A percentile compares a stretch with the other conserved stretches of the same genome.
phyloP scores from a whole-genome alignment of 257 asterid genomes.

The Solanum lycopersicoides region DNA sequence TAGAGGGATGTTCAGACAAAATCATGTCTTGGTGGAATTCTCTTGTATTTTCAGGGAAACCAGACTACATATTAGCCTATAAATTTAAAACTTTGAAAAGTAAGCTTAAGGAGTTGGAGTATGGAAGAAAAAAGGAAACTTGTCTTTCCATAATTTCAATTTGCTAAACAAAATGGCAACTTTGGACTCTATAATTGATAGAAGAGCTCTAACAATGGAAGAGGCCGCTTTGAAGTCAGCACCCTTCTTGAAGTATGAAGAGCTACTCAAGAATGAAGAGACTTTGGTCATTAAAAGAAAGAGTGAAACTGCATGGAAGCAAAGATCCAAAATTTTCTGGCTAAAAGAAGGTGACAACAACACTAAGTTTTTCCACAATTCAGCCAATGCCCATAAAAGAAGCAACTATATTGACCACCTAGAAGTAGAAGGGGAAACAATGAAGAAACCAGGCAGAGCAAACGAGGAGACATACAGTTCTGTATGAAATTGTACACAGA shows the following conservation, averaged over 20 bases:
- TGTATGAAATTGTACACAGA: background rate
- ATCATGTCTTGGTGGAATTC: background rate
- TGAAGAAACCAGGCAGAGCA: background rate
- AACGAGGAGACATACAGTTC: background rate
- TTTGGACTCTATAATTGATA: background rate
- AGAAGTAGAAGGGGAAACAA: background rate
- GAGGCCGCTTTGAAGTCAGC: background rate
- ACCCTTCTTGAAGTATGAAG: background rate
- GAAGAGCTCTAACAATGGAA: background rate
- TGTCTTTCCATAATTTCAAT: background rate
- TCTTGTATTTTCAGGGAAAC: background rate
- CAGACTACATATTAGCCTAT: background rate
- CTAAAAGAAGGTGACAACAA: background rate
- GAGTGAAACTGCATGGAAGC: background rate
- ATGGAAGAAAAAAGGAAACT: background rate
- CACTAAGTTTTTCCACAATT: background rate
- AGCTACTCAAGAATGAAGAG: background rate
- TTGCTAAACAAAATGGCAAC: background rate
- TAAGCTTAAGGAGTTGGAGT: background rate
- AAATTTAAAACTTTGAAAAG: background rate
- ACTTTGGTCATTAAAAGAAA: background rate
- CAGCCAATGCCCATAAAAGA: background rate
- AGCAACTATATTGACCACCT: background rate
- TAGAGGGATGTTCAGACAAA: background rate
- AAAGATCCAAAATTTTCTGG: background rate